Evolutionary conservation across 2,329 filamentous ascomycete genomes (phyloP).

Genomic region (Sclerotinia subarctica): DNA sequence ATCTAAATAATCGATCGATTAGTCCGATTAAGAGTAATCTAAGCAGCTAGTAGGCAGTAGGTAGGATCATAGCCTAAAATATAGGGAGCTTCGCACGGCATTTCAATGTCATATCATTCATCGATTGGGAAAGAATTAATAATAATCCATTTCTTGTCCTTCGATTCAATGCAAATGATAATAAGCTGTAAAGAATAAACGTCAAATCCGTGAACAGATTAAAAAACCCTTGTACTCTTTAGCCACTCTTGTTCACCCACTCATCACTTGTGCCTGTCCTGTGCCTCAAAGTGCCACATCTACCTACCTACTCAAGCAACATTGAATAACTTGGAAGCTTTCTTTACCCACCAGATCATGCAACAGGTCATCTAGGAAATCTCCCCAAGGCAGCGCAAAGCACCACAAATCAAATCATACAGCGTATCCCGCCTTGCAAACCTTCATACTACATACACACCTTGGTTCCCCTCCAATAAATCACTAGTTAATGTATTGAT

Average conservation of each 20-base stretch:
- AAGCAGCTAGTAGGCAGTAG: not conserved
- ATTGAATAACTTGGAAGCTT: not conserved
- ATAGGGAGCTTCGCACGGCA: not conserved
- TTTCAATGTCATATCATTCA: too few relatives aligned
- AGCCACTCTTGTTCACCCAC: not conserved
- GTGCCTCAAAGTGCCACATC: constrained; percentile 10
- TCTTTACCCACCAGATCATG: constrained; percentile 18
- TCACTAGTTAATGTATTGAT: not conserved
- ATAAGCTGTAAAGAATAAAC: not conserved
- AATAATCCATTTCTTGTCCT: too few relatives aligned
- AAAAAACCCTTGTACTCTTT: not conserved
- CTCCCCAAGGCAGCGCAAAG: not conserved
- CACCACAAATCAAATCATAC: not conserved
- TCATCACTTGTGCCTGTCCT: not conserved
- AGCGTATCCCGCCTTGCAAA: not conserved
- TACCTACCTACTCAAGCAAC: not conserved
- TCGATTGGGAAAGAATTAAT: not conserved
- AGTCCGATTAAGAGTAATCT: not conserved
- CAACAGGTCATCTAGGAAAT: not conserved
- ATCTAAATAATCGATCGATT: not conserved
- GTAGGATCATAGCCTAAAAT: not conserved
- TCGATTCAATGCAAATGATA: too few relatives aligned
- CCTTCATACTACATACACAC: not conserved
- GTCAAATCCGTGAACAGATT: not conserved
- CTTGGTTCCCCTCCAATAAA: not conserved